phyloP scores from a whole-genome alignment of 139 green algal genomes.

The Coccomyxa sp. region DNA sequence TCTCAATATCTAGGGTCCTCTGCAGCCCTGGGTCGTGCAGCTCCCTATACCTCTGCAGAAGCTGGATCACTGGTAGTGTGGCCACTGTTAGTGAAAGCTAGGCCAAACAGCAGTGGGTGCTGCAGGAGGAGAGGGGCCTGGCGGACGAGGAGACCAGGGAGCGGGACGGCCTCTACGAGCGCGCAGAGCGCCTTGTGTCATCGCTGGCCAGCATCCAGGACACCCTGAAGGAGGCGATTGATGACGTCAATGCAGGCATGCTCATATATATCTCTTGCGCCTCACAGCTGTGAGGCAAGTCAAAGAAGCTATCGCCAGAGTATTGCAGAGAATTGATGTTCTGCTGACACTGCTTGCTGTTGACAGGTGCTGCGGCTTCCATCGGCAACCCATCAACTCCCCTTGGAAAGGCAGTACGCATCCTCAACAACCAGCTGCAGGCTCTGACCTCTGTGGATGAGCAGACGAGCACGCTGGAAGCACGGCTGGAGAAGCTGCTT shows the following conservation, averaged over 20 bases:
- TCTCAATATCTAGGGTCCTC: too few relatives aligned
- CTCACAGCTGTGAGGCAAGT: background rate
- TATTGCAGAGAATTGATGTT: background rate
- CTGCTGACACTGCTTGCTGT: constrained; percentile 6
- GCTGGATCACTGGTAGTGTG: too few relatives aligned
- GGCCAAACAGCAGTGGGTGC: background rate
- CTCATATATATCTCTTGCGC: too few relatives aligned
- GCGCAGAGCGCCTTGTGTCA: constrained; percentile 33
- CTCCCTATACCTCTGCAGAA: too few relatives aligned
- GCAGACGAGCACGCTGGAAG: constrained; percentile 19
- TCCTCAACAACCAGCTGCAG: constrained; percentile 92
- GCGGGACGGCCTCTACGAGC: constrained; percentile 61
- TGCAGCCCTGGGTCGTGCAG: too few relatives aligned
- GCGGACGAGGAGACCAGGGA: constrained; percentile 42
- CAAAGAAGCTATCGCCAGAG: background rate
- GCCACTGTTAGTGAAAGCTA: background rate
- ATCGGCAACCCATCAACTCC: constrained; percentile 51
- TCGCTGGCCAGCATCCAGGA: constrained; percentile 45
- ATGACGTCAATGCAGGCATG: constrained; percentile 41
- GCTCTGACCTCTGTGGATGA: constrained; percentile 49
- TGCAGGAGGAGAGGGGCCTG: constrained; percentile 35
- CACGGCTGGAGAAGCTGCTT: constrained; percentile 9
- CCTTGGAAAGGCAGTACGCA: constrained; percentile 72
- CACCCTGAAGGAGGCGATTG: constrained; percentile 46
- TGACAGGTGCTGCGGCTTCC: background rate